A percentile compares a stretch with the other conserved stretches of the same genome.
Evolutionary conservation across 2,329 filamentous ascomycete genomes (phyloP).

Genomic region (Aspergillus luchuensis): DNA sequence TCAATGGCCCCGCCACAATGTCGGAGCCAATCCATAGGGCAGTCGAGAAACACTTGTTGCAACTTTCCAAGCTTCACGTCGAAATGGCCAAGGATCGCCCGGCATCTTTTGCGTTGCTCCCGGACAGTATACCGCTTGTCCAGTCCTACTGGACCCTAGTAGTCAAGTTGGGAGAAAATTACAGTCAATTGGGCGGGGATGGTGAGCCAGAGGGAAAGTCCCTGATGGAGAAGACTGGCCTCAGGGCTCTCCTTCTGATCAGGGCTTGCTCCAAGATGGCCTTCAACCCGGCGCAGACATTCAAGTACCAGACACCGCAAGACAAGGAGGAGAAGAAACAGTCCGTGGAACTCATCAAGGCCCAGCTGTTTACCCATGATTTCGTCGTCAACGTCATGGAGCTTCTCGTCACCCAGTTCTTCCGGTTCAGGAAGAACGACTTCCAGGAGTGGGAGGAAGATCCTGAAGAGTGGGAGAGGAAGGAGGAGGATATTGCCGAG

Average conservation of each 20-base stretch:
- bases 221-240: conserved; percentile 73
- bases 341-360: conserved; percentile 70
- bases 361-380: conserved; percentile 71
- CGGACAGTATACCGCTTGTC: conserved; percentile 74
- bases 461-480: conserved; percentile 91
- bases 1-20: conserved; percentile 60
- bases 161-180: conserved; percentile 73
- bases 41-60: conserved; percentile 83
- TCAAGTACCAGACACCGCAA: conserved; percentile 76
- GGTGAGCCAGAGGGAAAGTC: conserved; percentile 53
- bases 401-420: conserved; percentile 80
- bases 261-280: conserved; percentile 83
- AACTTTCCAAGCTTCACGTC: conserved; percentile 88
- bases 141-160: conserved; percentile 85
- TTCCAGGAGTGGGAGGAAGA: conserved; percentile 92
- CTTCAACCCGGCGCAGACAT: conserved; percentile 76
- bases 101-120: conserved; percentile 78
- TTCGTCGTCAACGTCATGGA: conserved; percentile 82
- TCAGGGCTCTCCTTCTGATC: conserved; percentile 81
- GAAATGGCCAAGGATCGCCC: conserved; percentile 80
- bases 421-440: conserved; percentile 82
- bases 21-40: conserved; percentile 58
- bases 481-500: conserved; percentile 80
- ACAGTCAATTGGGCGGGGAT: conserved; percentile 45
- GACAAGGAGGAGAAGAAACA: conserved; percentile 74